Base-by-base conservation (phyloP, 306 rosid genomes). In the Medicago ruthenica region DNA sequence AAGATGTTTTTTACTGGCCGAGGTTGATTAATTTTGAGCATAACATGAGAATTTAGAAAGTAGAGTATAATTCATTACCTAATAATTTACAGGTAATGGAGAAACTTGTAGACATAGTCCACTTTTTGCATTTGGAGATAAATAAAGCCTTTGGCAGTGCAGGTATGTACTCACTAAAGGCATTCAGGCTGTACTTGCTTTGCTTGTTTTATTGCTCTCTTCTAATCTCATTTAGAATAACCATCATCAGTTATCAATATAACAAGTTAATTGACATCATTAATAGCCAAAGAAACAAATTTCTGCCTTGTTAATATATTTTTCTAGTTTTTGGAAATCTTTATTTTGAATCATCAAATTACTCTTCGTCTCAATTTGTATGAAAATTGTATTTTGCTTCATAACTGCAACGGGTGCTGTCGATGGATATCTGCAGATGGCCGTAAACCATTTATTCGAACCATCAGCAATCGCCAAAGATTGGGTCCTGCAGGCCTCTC, bases 401-500 rank as follows among this genome's bases (percentile, higher is more conserved):
- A 8, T 77, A 66, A 71, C 37, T 71, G 31, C 39, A 69, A 81
- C 59, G 53, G 39, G 2, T 69, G 22, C 59, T 66, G 27, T 81
- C 40, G 24, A 42, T 65, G 70, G 81, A 47, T 62, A n/a, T 65
- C 57, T 82, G 85, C 89, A 92, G 97, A 85, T 73, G 50, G 21
- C 76, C 79, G 72, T 34, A 76, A 83, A 76, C 84, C 86, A 3
- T 86, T 22, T 34, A 85, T 86, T 47, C 87, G 61, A 78, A 77
- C 87, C 55, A 59, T 27, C 9, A 81, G 70, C 73, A 81, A 53
- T 67, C 85, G 82, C 67, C 90, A 76, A 74, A 85, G 84, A 73
- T 82, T 92, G 81, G 97, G 97, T 73, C 92, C 96, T 74, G 88
- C 96, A 15, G 97, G 97, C 70, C 93, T 92, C 82, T 11, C 96